Conservation (phyloP, 2,329 filamentous ascomycete genomes). For the Setomelanomma holmii region DNA sequence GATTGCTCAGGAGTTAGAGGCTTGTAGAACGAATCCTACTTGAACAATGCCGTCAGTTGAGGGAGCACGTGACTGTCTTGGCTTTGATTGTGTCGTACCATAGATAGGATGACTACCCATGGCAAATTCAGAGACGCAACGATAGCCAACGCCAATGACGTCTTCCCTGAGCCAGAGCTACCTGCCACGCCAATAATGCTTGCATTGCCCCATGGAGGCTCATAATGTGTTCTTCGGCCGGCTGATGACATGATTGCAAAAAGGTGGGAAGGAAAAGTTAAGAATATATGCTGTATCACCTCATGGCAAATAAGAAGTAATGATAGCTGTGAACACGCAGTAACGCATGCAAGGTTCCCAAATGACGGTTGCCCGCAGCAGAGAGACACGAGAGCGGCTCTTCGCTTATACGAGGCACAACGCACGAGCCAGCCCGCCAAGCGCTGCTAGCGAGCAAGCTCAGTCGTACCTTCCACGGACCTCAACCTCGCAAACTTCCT, state of each 20-base stretch:
- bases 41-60: slow-evolving; percentile 20
- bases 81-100: slow-evolving; percentile 64
- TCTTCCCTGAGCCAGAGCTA: slow-evolving; percentile 94
- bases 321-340: slow-evolving; percentile 19
- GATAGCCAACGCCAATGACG: slow-evolving; percentile 89
- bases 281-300: too few species aligned
- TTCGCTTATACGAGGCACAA: slow-evolving; percentile 12
- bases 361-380: slow-evolving; percentile 18
- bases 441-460: slow-evolving; percentile 33
- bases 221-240: slow-evolving; percentile 70
- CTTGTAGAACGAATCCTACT: slow-evolving; percentile 96
- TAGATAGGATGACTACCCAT: slow-evolving; percentile 97
- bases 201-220: slow-evolving; percentile 93
- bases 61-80: slow-evolving; percentile 32
- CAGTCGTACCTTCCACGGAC: slow-evolving; percentile 32
- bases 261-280: neutral
- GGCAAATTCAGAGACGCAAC: slow-evolving; percentile 88
- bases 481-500: slow-evolving; percentile 25
- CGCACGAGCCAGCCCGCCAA: slow-evolving; percentile 21
- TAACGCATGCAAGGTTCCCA: slow-evolving; percentile 18
- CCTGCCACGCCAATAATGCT: slow-evolving; percentile 97
- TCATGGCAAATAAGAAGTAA: slow-evolving; percentile 19
- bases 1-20: slow-evolving; percentile 81
- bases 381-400: slow-evolving; percentile 17
- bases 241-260: slow-evolving; percentile 28